Conservation (phyloP, 2,329 filamentous ascomycete species). For the Ceratocystis destructans region DNA sequence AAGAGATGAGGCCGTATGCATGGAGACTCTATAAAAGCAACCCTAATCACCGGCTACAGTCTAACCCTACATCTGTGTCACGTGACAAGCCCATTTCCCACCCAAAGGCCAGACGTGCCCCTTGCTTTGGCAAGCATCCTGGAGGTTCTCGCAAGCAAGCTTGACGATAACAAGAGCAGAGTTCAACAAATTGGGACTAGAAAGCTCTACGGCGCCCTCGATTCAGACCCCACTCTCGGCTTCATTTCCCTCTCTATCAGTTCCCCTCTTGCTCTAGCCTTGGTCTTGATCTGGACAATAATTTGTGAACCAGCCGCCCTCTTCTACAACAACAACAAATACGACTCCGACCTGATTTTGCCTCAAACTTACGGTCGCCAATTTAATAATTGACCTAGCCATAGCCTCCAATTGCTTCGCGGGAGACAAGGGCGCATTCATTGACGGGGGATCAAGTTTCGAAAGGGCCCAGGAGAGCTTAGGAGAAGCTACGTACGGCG, state of each 20-base stretch:
- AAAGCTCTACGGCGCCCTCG: not conserved
- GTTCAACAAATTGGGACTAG: not conserved
- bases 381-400: not conserved
- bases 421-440: too few relatives aligned
- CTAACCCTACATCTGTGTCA: not conserved
- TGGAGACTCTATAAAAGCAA: not conserved
- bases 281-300: too few relatives aligned
- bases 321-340: too few relatives aligned
- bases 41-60: not conserved
- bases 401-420: not conserved
- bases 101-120: not conserved
- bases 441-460: too few relatives aligned
- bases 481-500: not conserved
- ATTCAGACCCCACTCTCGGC: not conserved
- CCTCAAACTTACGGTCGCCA: too few relatives aligned
- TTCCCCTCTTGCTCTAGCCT: too few relatives aligned
- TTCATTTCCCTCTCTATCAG: not conserved
- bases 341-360: too few relatives aligned
- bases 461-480: too few relatives aligned
- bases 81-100: not conserved
- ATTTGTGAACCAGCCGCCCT: too few relatives aligned
- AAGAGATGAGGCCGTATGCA: too few relatives aligned
- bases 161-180: not conserved
- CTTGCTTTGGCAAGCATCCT: slow-evolving; percentile 2
- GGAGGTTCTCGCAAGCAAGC: not conserved